phyloP scores from a whole-genome alignment of 805 yeast species.

The Teunomyces panamensis region DNA sequence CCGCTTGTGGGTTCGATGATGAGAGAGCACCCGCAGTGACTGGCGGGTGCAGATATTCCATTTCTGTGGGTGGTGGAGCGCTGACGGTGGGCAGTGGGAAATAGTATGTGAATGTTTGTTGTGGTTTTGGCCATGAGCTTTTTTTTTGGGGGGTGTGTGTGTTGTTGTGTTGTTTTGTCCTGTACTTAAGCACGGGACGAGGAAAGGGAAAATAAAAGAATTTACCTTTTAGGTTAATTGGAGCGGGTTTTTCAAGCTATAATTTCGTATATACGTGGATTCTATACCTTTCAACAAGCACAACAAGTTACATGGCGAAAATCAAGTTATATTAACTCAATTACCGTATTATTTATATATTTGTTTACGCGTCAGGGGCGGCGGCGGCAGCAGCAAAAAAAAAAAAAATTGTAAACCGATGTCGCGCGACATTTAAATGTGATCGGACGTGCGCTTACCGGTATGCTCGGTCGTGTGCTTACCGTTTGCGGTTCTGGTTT shows the following conservation, averaged over 20 bases:
- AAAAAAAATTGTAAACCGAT: too few species aligned
- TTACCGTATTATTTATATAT: background rate
- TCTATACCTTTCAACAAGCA: background rate
- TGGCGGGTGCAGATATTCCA: constrained; percentile 25
- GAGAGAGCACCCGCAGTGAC: constrained; percentile 19
- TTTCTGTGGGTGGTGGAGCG: background rate
- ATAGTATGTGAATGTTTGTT: background rate
- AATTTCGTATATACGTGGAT: background rate
- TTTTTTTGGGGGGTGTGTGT: background rate
- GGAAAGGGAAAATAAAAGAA: background rate
- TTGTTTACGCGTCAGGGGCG: background rate
- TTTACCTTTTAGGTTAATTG: too few species aligned
- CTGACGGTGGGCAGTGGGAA: background rate
- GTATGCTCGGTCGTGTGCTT: background rate
- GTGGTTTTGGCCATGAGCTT: background rate
- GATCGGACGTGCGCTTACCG: background rate
- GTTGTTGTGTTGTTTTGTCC: constrained; percentile 1
- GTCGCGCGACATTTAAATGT: too few species aligned
- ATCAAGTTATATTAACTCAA: background rate
- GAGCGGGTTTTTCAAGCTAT: too few species aligned
- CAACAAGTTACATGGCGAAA: too few species aligned
- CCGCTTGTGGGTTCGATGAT: constrained; percentile 6
- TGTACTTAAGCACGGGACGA: background rate
- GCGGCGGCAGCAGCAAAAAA: too few species aligned
- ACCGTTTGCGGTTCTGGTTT: background rate